Evolutionary conservation across 371 early-diverging fungal species (phyloP).

Genomic region (Neoconidiobolus thromboides): DNA sequence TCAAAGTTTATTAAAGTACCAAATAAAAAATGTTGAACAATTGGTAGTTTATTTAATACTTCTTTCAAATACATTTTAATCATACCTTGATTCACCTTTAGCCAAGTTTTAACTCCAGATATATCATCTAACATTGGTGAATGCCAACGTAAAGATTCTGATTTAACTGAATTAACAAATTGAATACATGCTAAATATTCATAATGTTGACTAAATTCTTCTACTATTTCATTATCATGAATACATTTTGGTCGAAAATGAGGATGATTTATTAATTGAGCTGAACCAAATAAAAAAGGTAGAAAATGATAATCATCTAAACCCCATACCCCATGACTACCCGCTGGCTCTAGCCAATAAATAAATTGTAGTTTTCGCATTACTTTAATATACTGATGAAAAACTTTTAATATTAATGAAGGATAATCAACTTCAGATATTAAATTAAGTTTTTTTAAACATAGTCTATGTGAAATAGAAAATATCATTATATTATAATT

Average conservation of each 20-base stretch:
- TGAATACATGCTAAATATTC: slow-evolving; percentile 86
- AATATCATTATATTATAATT: neutral
- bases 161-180: slow-evolving; percentile 57
- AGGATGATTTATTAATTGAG: slow-evolving; percentile 58
- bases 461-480: slow-evolving; percentile 23
- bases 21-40: slow-evolving; percentile 98
- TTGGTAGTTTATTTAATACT: slow-evolving; percentile 88
- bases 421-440: slow-evolving; percentile 38
- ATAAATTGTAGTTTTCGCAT: slow-evolving; percentile 77
- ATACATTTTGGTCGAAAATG: slow-evolving; percentile 77
- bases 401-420: slow-evolving; percentile 60
- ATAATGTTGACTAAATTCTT: slow-evolving; percentile 63
- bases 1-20: slow-evolving; percentile 46
- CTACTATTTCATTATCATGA: slow-evolving; percentile 58
- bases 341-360: slow-evolving; percentile 98
- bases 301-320: slow-evolving; percentile 97
- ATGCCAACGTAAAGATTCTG: slow-evolving; percentile 52
- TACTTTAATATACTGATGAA: slow-evolving; percentile 69
- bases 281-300: slow-evolving; percentile 89
- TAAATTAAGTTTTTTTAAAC: slow-evolving; percentile 52
- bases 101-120: slow-evolving; percentile 77
- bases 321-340: slow-evolving; percentile 98
- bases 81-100: slow-evolving; percentile 87
- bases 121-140: slow-evolving; percentile 96
- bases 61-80: slow-evolving; percentile 97